A percentile compares a stretch with the other conserved stretches of the same genome.
phyloP scores from a whole-genome alignment of 2,329 filamentous ascomycete species.

The Aureobasidium uvarum region DNA sequence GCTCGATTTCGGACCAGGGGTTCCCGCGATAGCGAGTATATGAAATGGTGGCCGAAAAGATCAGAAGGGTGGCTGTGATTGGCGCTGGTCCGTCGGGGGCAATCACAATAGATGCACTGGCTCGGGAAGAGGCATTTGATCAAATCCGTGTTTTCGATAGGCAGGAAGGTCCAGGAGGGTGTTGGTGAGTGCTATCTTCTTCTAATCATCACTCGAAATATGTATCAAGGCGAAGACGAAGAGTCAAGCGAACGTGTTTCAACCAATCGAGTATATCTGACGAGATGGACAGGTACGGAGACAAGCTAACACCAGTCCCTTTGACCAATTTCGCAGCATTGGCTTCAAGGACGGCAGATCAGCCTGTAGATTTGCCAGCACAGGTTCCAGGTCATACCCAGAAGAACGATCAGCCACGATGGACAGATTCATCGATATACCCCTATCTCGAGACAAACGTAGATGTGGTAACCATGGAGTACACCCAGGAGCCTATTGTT shows the following conservation, averaged over 20 bases:
- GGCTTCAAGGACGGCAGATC: constrained; percentile 52
- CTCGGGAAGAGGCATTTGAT: constrained; percentile 59
- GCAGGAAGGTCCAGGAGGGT: constrained; percentile 58
- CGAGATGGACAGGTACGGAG: constrained; percentile 28
- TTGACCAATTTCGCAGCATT: constrained; percentile 48
- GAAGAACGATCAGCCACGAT: constrained; percentile 49
- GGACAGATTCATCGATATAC: constrained; percentile 60
- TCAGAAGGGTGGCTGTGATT: constrained; percentile 56
- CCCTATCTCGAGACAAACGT: constrained; percentile 66
- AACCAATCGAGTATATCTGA: not conserved
- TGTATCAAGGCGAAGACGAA: too few species aligned
- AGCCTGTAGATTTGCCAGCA: constrained; percentile 49
- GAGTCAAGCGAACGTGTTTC: too few species aligned
- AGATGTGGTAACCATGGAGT: constrained; percentile 59
- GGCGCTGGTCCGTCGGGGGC: constrained; percentile 61
- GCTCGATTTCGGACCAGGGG: not conserved
- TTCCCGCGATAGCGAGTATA: not conserved
- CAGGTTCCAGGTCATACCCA: constrained; percentile 50
- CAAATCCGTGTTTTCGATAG: constrained; percentile 62
- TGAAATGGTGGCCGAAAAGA: not conserved
- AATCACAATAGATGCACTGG: constrained; percentile 60
- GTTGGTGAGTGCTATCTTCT: constrained; percentile 50
- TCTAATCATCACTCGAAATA: not conserved
- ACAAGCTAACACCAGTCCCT: constrained; percentile 41
- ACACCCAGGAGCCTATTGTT: constrained; percentile 57